A percentile compares a stretch with the other conserved stretches of the same genome.
phyloP scores from a whole-genome alignment of 257 asterid species.

The Solanum sejunctum region DNA sequence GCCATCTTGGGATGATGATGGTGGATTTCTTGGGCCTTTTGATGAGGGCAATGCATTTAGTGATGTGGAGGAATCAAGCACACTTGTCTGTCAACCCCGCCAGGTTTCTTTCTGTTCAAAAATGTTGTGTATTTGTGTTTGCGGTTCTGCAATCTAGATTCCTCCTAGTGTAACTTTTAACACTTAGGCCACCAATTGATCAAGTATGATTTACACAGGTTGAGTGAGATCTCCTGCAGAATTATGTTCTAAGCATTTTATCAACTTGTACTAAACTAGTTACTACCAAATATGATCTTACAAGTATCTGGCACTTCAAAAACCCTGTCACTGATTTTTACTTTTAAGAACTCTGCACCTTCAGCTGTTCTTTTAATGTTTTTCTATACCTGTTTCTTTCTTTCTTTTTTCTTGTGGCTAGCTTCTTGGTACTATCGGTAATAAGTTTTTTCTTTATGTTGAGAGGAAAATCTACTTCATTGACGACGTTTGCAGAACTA shows the following conservation, averaged over 20 bases:
- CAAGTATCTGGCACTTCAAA: neutral
- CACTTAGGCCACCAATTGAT: neutral
- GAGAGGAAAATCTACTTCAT: neutral
- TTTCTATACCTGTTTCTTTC: neutral
- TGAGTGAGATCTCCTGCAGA: neutral
- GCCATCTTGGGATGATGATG: slow-evolving; percentile 62
- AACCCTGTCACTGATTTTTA: neutral
- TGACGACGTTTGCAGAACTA: neutral
- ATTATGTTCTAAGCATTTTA: neutral
- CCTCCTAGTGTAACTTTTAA: neutral
- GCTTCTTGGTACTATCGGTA: neutral
- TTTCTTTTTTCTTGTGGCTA: neutral
- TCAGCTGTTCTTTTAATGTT: neutral
- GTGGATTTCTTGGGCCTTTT: slow-evolving; percentile 40
- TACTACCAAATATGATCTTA: neutral
- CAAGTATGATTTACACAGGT: neutral
- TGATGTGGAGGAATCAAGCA: slow-evolving; percentile 50
- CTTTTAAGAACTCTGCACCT: neutral
- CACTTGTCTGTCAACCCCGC: slow-evolving; percentile 88
- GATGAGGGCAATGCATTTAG: slow-evolving; percentile 47
- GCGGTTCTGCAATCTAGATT: neutral
- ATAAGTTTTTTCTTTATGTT: neutral
- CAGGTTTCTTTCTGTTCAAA: slow-evolving; percentile 44
- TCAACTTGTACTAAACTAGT: neutral
- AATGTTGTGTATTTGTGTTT: neutral